Conservation (phyloP, 192 early-diverging fungal genomes). For the Pilaira anomala region DNA sequence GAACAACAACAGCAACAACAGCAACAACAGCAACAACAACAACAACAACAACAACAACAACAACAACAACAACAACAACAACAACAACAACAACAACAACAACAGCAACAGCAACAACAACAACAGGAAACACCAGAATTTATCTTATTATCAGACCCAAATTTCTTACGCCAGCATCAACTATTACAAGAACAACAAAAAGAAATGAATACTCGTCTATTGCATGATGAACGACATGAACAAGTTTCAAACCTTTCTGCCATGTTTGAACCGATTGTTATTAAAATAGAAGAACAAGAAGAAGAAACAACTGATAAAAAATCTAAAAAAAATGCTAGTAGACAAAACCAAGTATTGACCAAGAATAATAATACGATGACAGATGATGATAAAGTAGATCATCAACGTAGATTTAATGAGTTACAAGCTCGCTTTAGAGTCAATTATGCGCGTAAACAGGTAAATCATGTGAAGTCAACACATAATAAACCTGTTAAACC, state of each 20-base stretch:
- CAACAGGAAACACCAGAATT: neutral
- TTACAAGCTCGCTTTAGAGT: conserved; percentile 34
- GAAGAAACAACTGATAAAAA: too few relatives aligned
- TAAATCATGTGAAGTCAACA: conserved; percentile 6
- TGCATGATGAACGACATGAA: neutral
- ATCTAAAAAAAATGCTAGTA: too few relatives aligned
- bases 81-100: neutral
- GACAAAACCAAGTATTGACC: neutral
- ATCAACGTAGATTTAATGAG: conserved; percentile 31
- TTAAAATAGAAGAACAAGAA: too few relatives aligned
- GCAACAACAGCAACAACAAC: conserved; percentile 25
- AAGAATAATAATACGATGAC: neutral
- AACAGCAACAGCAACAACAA: neutral
- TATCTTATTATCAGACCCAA: neutral
- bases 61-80: conserved; percentile 19
- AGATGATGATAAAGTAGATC: conserved; percentile 9
- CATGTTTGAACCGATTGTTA: too few relatives aligned
- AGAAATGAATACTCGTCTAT: neutral
- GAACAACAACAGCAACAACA: conserved; percentile 28
- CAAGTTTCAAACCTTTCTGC: too few relatives aligned
- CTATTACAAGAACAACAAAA: too few relatives aligned
- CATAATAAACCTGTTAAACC: neutral
- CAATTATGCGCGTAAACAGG: conserved; percentile 22
- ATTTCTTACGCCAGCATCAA: neutral
- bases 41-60: conserved; percentile 23